Base-by-base conservation (phyloP, 805 yeast genomes). In the Nakazawaea populi region DNA sequence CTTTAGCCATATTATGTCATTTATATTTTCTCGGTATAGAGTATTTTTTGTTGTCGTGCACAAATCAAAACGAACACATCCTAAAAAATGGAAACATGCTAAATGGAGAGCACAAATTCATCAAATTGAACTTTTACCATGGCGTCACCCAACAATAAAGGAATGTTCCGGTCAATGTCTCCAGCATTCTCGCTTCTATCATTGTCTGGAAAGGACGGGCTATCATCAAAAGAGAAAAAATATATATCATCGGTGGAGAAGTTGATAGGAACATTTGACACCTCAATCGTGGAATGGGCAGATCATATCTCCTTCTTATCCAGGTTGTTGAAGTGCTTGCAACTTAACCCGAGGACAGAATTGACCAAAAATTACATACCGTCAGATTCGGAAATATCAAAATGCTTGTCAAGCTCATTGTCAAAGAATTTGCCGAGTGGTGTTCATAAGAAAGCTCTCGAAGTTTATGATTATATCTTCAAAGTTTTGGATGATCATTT, bases 231-330 rank as follows among this genome's bases (percentile, higher is more conserved):
- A 59, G 91, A 86, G 61, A 85, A 80, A 68, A 82, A 86, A 53
- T 85, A 83, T 60, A 70, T 74, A 24, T 73, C 79, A n/a, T 82
- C 76, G 52, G 76, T 92, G 10, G 92, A 87, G 48, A 79, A 83
- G 56, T 88, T 94, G 0, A 71, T 94, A 27, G 75, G 78, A 6
- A 73, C 80, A 18, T 92, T 92, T 70, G 96, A 89, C 48, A 50
- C 49, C 40, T 70, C 87, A 1, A 85, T 90, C 1, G 87, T 83
- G 34, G 99, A 94, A 70, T 94, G 99, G 99, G 98, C 99, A 11
- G 99, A 94, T 64, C 90, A 92, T 64, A 94, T 94, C 51, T 85
- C 97, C 27, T 91, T 89, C 63, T 72, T 95, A 43, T 83, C 92
- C 2, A 81, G 87, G 53, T 75, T 95, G 5, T 82, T 83, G 52